A percentile compares a stretch with the other conserved stretches of the same genome.
These are phyloP conservation scores for Pythium pyrilobum DNA, from an alignment of 352 stramenopile species.

Conservation along the genomic window DNA sequence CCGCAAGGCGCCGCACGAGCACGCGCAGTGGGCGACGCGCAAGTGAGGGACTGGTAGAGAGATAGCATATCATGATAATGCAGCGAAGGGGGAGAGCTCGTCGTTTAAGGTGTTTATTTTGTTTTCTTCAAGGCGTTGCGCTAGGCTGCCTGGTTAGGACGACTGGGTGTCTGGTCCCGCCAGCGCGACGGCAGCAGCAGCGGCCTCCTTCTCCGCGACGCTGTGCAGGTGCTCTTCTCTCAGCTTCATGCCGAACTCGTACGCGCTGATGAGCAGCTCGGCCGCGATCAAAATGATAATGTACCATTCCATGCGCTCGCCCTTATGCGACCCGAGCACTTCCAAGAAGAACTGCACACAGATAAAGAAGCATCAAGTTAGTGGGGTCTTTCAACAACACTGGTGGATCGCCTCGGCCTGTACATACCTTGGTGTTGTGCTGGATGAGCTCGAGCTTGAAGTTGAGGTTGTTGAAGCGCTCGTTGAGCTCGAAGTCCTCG, in stretches of 20 bases:
- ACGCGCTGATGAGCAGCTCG: constrained; percentile 90
- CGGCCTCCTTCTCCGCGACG: constrained; percentile 2
- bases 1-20: constrained; percentile 80
- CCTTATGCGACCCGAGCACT: constrained; percentile 95
- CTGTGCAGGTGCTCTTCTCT: constrained; percentile 28
- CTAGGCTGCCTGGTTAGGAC: too few species aligned
- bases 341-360: constrained; percentile 94
- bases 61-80: too few species aligned
- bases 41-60: too few species aligned
- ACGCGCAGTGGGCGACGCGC: constrained; percentile 68
- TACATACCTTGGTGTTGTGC: constrained; percentile 93
- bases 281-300: constrained; percentile 97
- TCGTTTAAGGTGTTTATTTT: too few species aligned
- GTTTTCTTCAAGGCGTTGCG: too few species aligned
- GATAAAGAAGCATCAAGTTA: constrained; percentile 3
- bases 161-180: too few species aligned
- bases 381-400: not conserved
- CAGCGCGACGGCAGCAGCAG: not conserved
- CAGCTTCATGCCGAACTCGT: constrained; percentile 76
- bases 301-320: constrained; percentile 94
- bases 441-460: constrained; percentile 97
- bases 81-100: too few species aligned
- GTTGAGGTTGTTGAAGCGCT: constrained; percentile 95
- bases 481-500: constrained; percentile 93
- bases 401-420: not conserved